Evolutionary conservation across 768 basidiomycete species (phyloP).

Genomic region (Lyophyllum semitale): DNA sequence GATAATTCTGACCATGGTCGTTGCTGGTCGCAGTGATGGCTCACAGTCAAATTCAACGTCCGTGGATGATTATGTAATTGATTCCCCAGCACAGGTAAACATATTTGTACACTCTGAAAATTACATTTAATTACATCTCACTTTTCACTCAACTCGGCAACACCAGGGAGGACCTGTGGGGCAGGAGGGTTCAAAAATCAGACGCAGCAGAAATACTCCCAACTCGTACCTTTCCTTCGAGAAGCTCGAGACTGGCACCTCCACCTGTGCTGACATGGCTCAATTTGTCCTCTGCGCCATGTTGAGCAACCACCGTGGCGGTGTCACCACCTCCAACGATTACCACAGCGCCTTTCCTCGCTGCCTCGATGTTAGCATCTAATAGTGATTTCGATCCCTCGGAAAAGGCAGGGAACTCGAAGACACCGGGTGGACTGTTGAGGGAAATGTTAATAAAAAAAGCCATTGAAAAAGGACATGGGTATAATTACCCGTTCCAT

Average conservation of each 20-base stretch:
- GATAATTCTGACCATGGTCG: slow-evolving; percentile 81
- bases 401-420: slow-evolving; percentile 94
- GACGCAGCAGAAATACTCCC: background rate
- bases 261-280: slow-evolving; percentile 98
- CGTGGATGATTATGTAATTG: slow-evolving; percentile 8
- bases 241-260: slow-evolving; percentile 89
- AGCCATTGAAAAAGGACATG: background rate
- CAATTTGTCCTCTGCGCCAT: slow-evolving; percentile 81
- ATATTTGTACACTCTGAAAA: slow-evolving; percentile 3
- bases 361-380: slow-evolving; percentile 84
- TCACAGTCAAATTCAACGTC: background rate
- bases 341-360: slow-evolving; percentile 82
- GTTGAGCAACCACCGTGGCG: slow-evolving; percentile 93
- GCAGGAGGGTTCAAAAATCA: slow-evolving; percentile 5
- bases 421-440: slow-evolving; percentile 94
- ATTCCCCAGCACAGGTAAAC: slow-evolving; percentile 10
- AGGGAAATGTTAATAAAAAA: slow-evolving; percentile 1
- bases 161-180: slow-evolving; percentile 80
- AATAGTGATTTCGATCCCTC: slow-evolving; percentile 83
- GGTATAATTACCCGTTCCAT: slow-evolving; percentile 79
- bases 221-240: slow-evolving; percentile 89
- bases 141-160: slow-evolving; percentile 88
- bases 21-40: background rate
- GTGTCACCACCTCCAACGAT: slow-evolving; percentile 97
- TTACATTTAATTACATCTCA: slow-evolving; percentile 23